Evolutionary conservation across 1,284 basidiomycete species (phyloP).

Genomic region (Schizophyllum amplum): DNA sequence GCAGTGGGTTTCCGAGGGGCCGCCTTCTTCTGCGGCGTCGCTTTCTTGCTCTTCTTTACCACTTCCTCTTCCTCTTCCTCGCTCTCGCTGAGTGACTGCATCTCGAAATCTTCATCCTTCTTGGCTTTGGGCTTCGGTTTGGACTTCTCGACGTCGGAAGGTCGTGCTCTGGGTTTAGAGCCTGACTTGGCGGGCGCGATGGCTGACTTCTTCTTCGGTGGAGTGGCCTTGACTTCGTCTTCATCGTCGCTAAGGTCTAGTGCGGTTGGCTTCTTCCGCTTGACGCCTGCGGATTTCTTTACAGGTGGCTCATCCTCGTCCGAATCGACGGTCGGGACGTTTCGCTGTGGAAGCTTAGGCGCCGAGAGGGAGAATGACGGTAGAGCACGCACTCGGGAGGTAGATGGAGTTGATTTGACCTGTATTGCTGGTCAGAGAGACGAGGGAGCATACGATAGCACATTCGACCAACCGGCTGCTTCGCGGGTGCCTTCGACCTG

Average conservation of each 20-base stretch:
- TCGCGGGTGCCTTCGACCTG: not conserved
- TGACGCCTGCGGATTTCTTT: constrained; percentile 3
- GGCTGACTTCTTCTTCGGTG: constrained; percentile 36
- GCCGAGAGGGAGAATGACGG: not conserved
- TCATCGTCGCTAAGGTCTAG: constrained; percentile 23
- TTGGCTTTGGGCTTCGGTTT: constrained; percentile 17
- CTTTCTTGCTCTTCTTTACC: not conserved
- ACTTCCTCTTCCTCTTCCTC: constrained; percentile 9
- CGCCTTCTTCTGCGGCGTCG: constrained; percentile 3
- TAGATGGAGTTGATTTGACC: not conserved
- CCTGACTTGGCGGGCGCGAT: constrained; percentile 11
- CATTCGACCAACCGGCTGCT: not conserved
- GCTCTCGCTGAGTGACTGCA: constrained; percentile 9
- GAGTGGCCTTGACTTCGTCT: constrained; percentile 20
- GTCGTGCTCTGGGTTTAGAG: not conserved
- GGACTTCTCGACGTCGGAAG: constrained; percentile 17
- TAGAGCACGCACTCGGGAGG: not conserved
- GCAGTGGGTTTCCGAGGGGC: constrained; percentile 15
- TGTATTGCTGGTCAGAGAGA: not conserved
- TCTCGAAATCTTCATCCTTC: constrained; percentile 14
- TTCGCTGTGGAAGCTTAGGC: not conserved
- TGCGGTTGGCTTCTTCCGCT: constrained; percentile 17
- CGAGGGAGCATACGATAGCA: not conserved
- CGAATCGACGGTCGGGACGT: not conserved
- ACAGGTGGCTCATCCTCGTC: not conserved